Evolutionary conservation across 257 asterid genomes (phyloP), one percentile per base, ranked within the genome.

Genomic region (Eucommia ulmoides): DNA sequence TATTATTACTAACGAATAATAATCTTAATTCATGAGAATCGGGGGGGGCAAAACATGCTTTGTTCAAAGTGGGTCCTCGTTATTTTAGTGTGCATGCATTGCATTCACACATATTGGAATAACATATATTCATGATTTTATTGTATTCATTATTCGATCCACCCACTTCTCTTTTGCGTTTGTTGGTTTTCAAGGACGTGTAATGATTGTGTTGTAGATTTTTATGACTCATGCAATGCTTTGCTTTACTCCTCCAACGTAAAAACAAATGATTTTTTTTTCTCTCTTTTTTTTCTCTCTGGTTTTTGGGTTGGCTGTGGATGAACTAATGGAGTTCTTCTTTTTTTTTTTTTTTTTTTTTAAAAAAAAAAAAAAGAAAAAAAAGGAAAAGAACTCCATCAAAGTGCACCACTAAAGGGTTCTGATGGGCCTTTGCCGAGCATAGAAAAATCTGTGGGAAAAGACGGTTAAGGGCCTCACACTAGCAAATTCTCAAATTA

Each of bases 401-500:
- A 26, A 70, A 77, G 79, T 70, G 87, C 80, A 65, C 55, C 93
- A 80, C 87, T 63, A 55, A 24, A 48, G 47, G 46, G 22, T 51
- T 45, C 53, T 49, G 57, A 57, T 52, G 70, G 65, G 60, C 59
- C 58, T 45, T 45, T 52, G 51, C 41, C 54, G 15, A 38, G 45
- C 56, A 23, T 60, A 29, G 7, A 5, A 7, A 29, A 51, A 51
- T 33, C 41, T 25, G 25, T 52, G 52, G 41, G 55, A 60, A 71
- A 66, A 54, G 70, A 64, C 72, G 21, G 29, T 35, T 19, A 58
- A 52, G 68, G 67, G 42, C 74, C 73, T 61, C 50, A n/a, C 62
- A 55, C 22, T 21, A 14, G 42, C 53, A 20, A 19, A 23, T 18
- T 47, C 17, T 2, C n/a, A 18, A 41, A 17, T 55, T 47, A 41